Evolutionary conservation across 495 filamentous ascomycete genomes (phyloP), one percentile per base, ranked within the genome.

Genomic region (Niebla homalea): DNA sequence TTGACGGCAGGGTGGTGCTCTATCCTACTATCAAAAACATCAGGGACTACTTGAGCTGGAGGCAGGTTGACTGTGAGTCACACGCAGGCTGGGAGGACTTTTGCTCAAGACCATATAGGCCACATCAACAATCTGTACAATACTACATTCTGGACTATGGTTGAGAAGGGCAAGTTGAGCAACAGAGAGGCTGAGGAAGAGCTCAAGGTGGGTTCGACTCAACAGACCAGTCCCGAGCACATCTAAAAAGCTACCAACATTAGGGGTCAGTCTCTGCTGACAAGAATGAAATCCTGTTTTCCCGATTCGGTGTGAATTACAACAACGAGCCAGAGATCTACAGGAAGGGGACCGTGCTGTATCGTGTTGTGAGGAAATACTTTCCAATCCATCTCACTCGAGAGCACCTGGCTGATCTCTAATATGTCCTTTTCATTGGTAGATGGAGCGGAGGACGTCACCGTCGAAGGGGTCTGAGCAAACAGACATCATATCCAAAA

Each of bases 81-180:
- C 29, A 21, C 10, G 21, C 45, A 36, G n/a, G 14, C 29, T 10
- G 2, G 4, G 32, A 15, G 2, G 12, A 3, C 4, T 6, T 23
- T 11, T 43, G 21, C 37, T 29, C 22, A 52, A 0, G 21, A 14
- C n/a, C 5, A 2, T 11, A 1, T 51, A 89, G 87, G 87, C 60
- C 92, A 98, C 64, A 90, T 98, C 57, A 98, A 98, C 64, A 98
- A 98, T 61, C 73, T 97, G 15, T 96, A 94, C 64, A 98, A 98
- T 59, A 98, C 92, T 1, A 89, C 88, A 0, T 97, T 96, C 61
- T 97, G 92, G 92, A 73, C 81, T 0, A 71, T 97, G 59, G 81
- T 96, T 21, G 75, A 82, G 46, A 68, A 78, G 38, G 89, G 88
- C 0, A 84, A 81, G 0, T 76, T 92, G 70, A 78, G 75, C 43